Base-by-base conservation (phyloP, 1,284 basidiomycete species). In the Trametes hirsuta region DNA sequence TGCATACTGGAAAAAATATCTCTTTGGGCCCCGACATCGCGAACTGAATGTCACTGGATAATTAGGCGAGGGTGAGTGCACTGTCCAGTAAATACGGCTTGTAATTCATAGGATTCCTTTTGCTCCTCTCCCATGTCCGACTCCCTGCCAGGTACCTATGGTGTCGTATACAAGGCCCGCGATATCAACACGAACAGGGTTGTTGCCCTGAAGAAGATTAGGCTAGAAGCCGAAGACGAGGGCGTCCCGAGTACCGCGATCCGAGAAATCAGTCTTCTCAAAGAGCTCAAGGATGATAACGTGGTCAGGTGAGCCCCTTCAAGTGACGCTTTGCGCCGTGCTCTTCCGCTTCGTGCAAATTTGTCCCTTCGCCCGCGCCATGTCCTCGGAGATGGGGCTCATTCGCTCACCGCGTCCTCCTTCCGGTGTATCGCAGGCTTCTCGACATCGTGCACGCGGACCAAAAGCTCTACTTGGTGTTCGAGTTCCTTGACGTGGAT, bases 161-260 rank as follows among this genome's bases (percentile, higher is more conserved):
- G 97, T 65, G 97, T 98, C 56, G 97, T 99, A 18, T 98, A 98
- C 84, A 95, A 95, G 76, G 94, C 89, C 64, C 86, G 87, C 72
- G 87, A 94, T 75, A 76, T 87, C 73, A 81, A 78, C 67, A 87
- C 86, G 53, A 86, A 93, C 77, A 73, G 87, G 75, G 86, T 94
- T 69, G 96, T 95, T 53, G 95, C 95, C 49, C 81, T 96, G 71
- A 99, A 99, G 85, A 98, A 99, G 84, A 99, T 99, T 71, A 86
- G 97, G 58, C 87, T 99, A 39, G 97, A 99, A 75, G 94, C 95
- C 18, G 97, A 99, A 77, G 97, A 97, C 68, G 95, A 99, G 73
- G 97, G 97, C 22, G 97, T 98, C 18, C 97, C 97, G 5, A 94
- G 91, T 68, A 99, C 97, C 14, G 97, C 97, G 58, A 97, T 99